Evolutionary conservation across 1,284 basidiomycete genomes (phyloP), one percentile per base, ranked within the genome.

Genomic region (Cystobasidiaceae sp.): DNA sequence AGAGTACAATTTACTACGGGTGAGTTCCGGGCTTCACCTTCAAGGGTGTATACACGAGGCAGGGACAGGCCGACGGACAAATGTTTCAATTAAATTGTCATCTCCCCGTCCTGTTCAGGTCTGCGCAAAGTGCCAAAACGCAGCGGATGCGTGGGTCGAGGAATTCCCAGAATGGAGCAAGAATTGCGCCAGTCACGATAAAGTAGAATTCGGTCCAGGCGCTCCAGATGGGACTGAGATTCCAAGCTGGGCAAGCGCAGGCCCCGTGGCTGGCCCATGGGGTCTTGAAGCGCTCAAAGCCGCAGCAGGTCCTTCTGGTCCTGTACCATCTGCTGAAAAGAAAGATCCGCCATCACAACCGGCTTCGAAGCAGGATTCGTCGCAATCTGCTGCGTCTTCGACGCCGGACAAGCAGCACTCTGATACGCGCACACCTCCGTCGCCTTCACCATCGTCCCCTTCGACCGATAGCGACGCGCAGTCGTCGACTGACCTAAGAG

Each of bases 1-100:
- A 23, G 43, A 64, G 30, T 64, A 64, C 43, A 64, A 64, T 43
- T 44, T 64, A 21, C 61, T 64, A 2, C 37, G 61, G 23, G 51
- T 64, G 30, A 58, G 55, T 30, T 3, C 23, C 13, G 23, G 2
- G 6, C 27, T 17, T 8, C 55, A n/a, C 28, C 1, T 5, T 32
- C 13, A 15, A 17, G n/a, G 17, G 1, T 15, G 7, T 7, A n/a
- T 4, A 8, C 2, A 37, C 32, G 5, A 2, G 33, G 15, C 13
- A 21, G 27, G 21, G 33, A 37, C 8, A 17, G 19, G 6, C 49
- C 32, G 49, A 51, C 11, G 15, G 11, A 9, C 27, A 25, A 8
- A 25, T 17, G 7, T 4, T 8, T 7, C 30, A 19, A 49, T 19
- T 17, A 44, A 4, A 7, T 21, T 43, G 27, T n/a, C 8, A 17